Evolutionary conservation across 2,329 filamentous ascomycete genomes (phyloP).

Genomic region (Cytospora piceae): DNA sequence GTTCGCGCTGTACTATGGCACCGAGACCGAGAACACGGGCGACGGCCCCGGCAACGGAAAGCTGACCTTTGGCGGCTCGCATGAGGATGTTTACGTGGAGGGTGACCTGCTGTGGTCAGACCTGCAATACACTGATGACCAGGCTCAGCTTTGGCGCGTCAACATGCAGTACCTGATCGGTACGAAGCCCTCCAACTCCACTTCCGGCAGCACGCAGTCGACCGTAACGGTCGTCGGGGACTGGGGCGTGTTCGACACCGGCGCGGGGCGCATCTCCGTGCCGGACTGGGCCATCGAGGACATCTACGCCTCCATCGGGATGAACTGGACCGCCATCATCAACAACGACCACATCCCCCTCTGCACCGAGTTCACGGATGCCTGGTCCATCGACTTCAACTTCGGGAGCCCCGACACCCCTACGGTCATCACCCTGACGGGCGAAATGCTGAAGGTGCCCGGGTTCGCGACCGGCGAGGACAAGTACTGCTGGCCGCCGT

Average conservation of each 20-base stretch:
- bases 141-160: slow-evolving; percentile 41
- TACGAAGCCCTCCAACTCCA: slow-evolving; percentile 13
- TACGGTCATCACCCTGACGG: slow-evolving; percentile 37
- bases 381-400: slow-evolving; percentile 40
- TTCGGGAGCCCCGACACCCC: slow-evolving; percentile 30
- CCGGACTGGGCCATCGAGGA: slow-evolving; percentile 34
- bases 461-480: slow-evolving; percentile 40
- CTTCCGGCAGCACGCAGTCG: background rate
- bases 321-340: slow-evolving; percentile 42
- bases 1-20: slow-evolving; percentile 41
- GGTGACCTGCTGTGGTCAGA: slow-evolving; percentile 30
- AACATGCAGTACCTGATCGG: slow-evolving; percentile 31
- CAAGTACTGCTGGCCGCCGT: slow-evolving; percentile 43
- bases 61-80: slow-evolving; percentile 41
- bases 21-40: slow-evolving; percentile 27
- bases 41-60: slow-evolving; percentile 35
- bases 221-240: background rate
- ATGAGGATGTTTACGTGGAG: slow-evolving; percentile 38
- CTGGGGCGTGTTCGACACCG: slow-evolving; percentile 41
- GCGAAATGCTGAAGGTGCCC: slow-evolving; percentile 38
- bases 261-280: slow-evolving; percentile 37
- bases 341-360: slow-evolving; percentile 37
- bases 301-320: slow-evolving; percentile 41
- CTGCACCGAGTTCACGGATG: slow-evolving; percentile 43
- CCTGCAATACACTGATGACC: slow-evolving; percentile 31